These are phyloP conservation scores for Raphanus sativus DNA, from an alignment of 345 rosid genomes.

Conservation along the genomic window DNA sequence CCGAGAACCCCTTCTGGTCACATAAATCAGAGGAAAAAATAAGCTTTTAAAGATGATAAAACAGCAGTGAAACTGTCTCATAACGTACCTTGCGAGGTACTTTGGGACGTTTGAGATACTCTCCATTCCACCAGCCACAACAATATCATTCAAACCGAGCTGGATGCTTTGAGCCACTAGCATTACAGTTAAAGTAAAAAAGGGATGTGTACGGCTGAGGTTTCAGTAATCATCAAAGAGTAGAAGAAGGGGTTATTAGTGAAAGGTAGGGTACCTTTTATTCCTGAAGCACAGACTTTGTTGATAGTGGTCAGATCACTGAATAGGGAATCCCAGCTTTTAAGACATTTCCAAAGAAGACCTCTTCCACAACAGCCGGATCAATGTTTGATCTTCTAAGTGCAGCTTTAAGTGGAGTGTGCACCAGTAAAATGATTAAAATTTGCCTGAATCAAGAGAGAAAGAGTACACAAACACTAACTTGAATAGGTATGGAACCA, in stretches of 20 bases:
- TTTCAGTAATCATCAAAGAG: neutral
- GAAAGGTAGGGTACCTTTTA: conserved; percentile 59
- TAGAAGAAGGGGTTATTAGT: neutral
- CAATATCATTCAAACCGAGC: conserved; percentile 78
- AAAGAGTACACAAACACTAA: conserved; percentile 32
- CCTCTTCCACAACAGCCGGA: conserved; percentile 89
- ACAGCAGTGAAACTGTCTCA: too few species aligned
- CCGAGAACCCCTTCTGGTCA: conserved; percentile 81
- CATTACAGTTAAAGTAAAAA: conserved; percentile 63
- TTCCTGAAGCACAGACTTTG: conserved; percentile 76
- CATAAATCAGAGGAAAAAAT: neutral
- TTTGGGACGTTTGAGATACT: conserved; percentile 97
- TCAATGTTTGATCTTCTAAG: conserved; percentile 79
- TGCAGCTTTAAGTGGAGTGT: conserved; percentile 51
- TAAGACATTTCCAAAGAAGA: conserved; percentile 88
- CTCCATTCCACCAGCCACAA: conserved; percentile 97
- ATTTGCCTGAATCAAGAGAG: neutral
- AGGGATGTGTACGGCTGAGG: neutral
- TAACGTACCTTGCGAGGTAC: conserved; percentile 74
- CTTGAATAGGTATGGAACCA: conserved; percentile 68
- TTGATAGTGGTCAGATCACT: conserved; percentile 84
- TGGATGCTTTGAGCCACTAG: conserved; percentile 81
- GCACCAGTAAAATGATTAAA: conserved; percentile 5
- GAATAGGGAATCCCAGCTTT: conserved; percentile 89
- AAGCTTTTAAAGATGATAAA: neutral